These are phyloP conservation scores for Amanita fuliginea DNA, from an alignment of 768 basidiomycete genomes.

Conservation along the genomic window DNA sequence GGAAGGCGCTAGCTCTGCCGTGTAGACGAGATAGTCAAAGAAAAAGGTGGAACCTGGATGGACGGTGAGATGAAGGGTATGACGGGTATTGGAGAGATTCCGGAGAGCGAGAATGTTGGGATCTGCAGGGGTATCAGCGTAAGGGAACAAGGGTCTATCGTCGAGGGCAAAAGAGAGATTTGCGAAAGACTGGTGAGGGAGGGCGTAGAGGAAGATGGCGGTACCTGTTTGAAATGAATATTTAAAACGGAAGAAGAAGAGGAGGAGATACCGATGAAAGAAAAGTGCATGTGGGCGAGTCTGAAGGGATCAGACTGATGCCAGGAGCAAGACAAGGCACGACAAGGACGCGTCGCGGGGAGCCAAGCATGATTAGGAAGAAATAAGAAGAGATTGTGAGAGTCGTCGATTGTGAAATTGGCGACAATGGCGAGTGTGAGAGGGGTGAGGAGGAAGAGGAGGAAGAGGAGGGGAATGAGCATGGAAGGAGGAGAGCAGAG, in stretches of 20 bases:
- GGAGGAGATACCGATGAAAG: conserved; percentile 29
- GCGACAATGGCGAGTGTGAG: conserved; percentile 12
- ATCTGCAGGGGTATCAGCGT: conserved; percentile 16
- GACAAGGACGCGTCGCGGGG: background rate
- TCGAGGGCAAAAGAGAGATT: conserved; percentile 37
- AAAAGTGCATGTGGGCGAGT: conserved; percentile 25
- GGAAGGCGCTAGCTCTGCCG: conserved; percentile 7
- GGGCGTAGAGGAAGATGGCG: conserved; percentile 34
- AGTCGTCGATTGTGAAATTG: conserved; percentile 26
- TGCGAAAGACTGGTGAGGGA: conserved; percentile 23
- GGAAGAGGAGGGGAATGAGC: conserved; percentile 21
- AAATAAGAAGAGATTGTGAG: conserved; percentile 18
- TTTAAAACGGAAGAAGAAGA: conserved; percentile 1
- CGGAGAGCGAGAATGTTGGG: conserved; percentile 19
- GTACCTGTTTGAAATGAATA: conserved; percentile 23
- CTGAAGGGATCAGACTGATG: conserved; percentile 18
- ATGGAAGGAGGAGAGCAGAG: too few species aligned
- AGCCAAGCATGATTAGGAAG: background rate
- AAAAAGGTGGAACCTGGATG: conserved; percentile 34
- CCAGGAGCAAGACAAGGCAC: conserved; percentile 14
- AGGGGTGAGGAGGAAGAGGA: background rate
- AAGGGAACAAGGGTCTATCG: conserved; percentile 2
- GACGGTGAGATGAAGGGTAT: conserved; percentile 32
- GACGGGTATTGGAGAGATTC: conserved; percentile 25
- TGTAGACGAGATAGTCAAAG: conserved; percentile 38